Percentiles rank a stretch among this genome's conserved stretches.
These are phyloP conservation scores for Elsinoe perseae DNA, from an alignment of 2,329 filamentous ascomycete genomes.

Conservation along the genomic window DNA sequence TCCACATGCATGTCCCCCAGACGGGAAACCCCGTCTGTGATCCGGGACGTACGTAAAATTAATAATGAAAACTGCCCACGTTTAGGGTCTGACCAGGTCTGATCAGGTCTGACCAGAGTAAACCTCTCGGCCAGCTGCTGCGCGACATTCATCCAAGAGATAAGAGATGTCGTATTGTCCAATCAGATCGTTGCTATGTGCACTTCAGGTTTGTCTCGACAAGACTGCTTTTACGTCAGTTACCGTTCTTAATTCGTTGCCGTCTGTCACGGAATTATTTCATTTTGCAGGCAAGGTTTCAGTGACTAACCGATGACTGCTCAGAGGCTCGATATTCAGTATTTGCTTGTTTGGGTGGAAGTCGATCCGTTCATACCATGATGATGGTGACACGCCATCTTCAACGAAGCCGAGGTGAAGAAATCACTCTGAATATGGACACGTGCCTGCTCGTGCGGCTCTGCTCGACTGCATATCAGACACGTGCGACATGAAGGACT, in stretches of 20 bases:
- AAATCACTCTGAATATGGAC: not conserved
- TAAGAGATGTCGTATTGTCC: slow-evolving; percentile 1
- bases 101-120: too few species aligned
- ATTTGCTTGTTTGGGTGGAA: not conserved
- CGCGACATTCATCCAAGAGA: slow-evolving; percentile 9
- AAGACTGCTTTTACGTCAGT: slow-evolving; percentile 10
- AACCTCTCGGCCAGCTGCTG: not conserved
- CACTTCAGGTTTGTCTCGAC: slow-evolving; percentile 1
- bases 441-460: not conserved
- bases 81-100: slow-evolving; percentile 6
- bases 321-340: not conserved
- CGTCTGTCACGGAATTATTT: not conserved
- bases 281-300: not conserved
- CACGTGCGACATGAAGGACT: not conserved
- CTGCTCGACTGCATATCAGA: not conserved
- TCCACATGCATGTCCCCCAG: not conserved
- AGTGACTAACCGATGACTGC: too few species aligned
- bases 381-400: too few species aligned
- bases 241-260: not conserved
- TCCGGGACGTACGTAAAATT: slow-evolving; percentile 14
- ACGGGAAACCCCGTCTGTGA: not conserved
- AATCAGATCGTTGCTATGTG: slow-evolving; percentile 12
- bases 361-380: not conserved
- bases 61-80: slow-evolving; percentile 12
- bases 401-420: not conserved